These are phyloP conservation scores for Halteria grandinella DNA, from an alignment of 73 alveolate species.

Conservation along the genomic window DNA sequence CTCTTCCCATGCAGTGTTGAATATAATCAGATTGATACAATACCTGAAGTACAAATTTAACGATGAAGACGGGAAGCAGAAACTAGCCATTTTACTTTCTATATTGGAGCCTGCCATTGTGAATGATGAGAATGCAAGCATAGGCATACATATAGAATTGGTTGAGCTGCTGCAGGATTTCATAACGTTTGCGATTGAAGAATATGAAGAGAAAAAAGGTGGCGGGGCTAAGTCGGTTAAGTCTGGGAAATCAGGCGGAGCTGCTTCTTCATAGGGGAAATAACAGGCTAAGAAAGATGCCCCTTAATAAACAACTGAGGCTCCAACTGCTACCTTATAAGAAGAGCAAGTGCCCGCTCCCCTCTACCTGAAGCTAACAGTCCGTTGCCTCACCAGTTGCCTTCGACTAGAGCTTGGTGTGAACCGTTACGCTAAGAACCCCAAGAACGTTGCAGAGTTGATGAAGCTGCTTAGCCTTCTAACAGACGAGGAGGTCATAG, in stretches of 20 bases:
- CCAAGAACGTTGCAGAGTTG: background rate
- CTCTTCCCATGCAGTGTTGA: background rate
- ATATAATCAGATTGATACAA: background rate
- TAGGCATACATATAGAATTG: background rate
- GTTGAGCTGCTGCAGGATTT: constrained; percentile 39
- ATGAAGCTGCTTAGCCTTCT: background rate
- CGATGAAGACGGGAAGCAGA: constrained; percentile 30
- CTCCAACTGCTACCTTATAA: background rate
- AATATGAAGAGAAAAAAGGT: background rate
- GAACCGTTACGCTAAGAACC: background rate
- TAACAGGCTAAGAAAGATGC: too few relatives aligned
- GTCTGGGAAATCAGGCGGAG: too few relatives aligned
- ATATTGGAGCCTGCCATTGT: constrained; percentile 58
- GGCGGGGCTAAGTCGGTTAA: too few relatives aligned
- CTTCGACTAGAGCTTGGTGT: constrained; percentile 34
- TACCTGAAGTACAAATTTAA: background rate
- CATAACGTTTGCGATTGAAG: background rate
- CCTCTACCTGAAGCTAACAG: constrained; percentile 32
- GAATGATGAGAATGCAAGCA: constrained; percentile 41
- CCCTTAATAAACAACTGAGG: too few relatives aligned
- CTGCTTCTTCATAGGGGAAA: too few relatives aligned
- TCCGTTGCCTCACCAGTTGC: constrained; percentile 62
- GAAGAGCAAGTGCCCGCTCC: background rate
- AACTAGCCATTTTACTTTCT: constrained; percentile 41
- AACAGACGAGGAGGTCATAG: constrained; percentile 32